Base-by-base conservation (phyloP, 441 rosid species). In the Isatis lusitanica region DNA sequence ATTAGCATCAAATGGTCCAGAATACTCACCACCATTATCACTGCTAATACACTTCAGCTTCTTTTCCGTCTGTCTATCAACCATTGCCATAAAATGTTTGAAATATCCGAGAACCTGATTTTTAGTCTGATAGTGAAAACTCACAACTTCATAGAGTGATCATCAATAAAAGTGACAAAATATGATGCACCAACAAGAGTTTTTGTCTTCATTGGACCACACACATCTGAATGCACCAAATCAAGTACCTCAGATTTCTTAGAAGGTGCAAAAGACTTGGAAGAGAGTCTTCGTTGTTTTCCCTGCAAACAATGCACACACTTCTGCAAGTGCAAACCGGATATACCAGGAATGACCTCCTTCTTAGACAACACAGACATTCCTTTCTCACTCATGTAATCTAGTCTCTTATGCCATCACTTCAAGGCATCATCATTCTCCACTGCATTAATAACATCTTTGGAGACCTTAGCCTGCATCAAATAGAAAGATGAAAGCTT, bases 111-210 rank as follows among this genome's bases (percentile, higher is more conserved):
- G 1, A 44, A 63, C 42, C 3, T 44, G 43, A 46, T 64, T 17
- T 4, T 46, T 46, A 0, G 2, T 46, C 30, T 3, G 56, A 28
- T 63, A 16, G 16, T 48, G 2, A 0, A 47, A 46, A 16, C 30
- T 11, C 42, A 64, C 11, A 64, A 7, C 12, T 64, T 64, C 2
- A 7, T 64, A 0, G 2, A 64, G 17, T 31, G 56, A 16, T 64
- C 12, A 46, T 64, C 17, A 46, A 64, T 64, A 4, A 64, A 46
- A 1, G 17, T 64, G 16, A 31, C 30, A 64, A 64, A 31, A 64
- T 64, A 64, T 64, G 30, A 64, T 64, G 43, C 30, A 44, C 43
- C 68, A 31, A 56, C 43, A 31, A 47, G 17, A 47, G 12, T 16
- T 17, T 1, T 10, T 31, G 1, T 46, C 17, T 47, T 46, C 56